Evolutionary conservation across 805 yeast species (phyloP), one percentile per base, ranked within the genome.

Genomic region (Yarrowia yakushimensis): DNA sequence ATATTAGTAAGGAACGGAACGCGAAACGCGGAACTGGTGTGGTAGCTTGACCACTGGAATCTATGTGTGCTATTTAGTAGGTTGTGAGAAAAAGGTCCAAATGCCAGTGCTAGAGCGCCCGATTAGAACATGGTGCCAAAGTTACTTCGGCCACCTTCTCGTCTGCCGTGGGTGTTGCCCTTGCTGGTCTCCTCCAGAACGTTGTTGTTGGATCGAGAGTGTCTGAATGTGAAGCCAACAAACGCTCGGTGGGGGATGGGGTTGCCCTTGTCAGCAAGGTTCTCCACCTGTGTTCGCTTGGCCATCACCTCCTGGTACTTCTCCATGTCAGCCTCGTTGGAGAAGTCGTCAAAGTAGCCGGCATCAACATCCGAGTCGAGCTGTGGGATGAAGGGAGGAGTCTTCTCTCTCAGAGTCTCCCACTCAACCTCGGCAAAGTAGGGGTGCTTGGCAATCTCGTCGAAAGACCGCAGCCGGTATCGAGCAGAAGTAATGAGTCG

Each of bases 321-420:
- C 65, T 93, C 94, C 98, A 94, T 91, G 73, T 93, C 96, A 50
- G 88, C 91, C 73, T 93, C 98, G 74, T 91, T 94, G 64, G 90
- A 90, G 73, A 94, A 94, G 74, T 94, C 99, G 76, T 94, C 99
- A 72, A 94, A 94, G 76, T 94, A 94, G 1, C 99, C 99, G 0
- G 98, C 98, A 76, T 94, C 99, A 66, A 91, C 94, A 70, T 94
- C 99, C 65, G 91, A 89, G 72, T 94, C 98, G 66, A 94, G 80
- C 69, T 96, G 97, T 3, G 99, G 99, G 18, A 94, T 88, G 74
- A 94, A 94, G 34, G 99, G 99, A 4, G 99, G 97, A 22, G 86
- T 81, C 65, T 85, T 81, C 31, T 74, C 76, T 70, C 97, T 81
- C 67, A 94, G 74, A 11, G 76, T 76, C 6, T 80, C 83, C 86